phyloP scores from a whole-genome alignment of 768 basidiomycete genomes.

The Mycena olivaceomarginata region DNA sequence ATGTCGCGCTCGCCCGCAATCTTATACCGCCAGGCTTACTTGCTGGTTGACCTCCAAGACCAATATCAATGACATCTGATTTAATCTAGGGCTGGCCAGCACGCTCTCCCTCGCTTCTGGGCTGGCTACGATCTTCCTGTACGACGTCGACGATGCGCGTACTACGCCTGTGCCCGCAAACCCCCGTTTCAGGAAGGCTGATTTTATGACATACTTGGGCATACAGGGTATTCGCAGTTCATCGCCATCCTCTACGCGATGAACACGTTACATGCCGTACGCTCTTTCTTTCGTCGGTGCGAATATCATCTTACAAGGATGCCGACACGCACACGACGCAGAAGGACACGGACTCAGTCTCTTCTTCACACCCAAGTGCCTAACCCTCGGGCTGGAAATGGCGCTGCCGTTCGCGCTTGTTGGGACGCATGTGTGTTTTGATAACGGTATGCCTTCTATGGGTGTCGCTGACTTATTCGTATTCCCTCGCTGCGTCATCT shows the following conservation, averaged over 20 bases:
- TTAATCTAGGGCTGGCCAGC: slow-evolving; percentile 20
- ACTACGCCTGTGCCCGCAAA: not conserved
- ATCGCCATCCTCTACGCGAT: slow-evolving; percentile 38
- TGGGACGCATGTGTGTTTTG: slow-evolving; percentile 25
- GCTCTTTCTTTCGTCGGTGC: not conserved
- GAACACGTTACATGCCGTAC: slow-evolving; percentile 34
- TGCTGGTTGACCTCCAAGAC: no score
- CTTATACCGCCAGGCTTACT: no score
- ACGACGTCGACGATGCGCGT: slow-evolving; percentile 41
- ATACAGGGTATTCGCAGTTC: slow-evolving; percentile 39
- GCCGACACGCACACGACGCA: slow-evolving; percentile 9
- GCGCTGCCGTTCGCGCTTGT: slow-evolving; percentile 35
- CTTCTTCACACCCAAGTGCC: slow-evolving; percentile 34
- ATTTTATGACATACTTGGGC: not conserved
- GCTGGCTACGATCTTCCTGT: slow-evolving; percentile 39
- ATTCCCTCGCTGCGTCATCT: no score
- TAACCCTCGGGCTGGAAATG: slow-evolving; percentile 39
- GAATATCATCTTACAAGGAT: not conserved
- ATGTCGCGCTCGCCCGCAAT: no score
- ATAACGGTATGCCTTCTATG: no score
- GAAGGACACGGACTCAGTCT: slow-evolving; percentile 33
- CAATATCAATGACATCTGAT: no score
- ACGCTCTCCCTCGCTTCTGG: slow-evolving; percentile 29
- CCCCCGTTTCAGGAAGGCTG: not conserved
- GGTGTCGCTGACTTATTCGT: no score